These are phyloP conservation scores for Castanea crenata DNA, from an alignment of 306 rosid genomes.

Conservation along the genomic window DNA sequence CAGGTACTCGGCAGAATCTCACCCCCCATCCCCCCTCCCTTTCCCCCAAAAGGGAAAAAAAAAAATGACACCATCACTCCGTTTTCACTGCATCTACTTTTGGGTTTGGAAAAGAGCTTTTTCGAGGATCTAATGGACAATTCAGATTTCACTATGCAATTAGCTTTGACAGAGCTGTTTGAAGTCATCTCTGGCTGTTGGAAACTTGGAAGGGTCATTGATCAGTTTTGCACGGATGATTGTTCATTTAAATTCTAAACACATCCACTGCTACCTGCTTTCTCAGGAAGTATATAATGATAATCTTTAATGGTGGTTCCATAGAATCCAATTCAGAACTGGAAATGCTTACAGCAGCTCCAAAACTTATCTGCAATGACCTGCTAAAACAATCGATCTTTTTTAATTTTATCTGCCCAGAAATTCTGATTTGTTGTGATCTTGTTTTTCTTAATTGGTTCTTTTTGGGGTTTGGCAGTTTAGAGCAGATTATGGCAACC, in stretches of 20 bases:
- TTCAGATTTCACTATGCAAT: background rate
- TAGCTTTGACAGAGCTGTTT: background rate
- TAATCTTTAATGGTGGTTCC: background rate
- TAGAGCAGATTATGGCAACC: constrained; percentile 67
- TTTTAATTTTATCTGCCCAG: background rate
- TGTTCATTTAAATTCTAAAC: background rate
- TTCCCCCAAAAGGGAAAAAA: background rate
- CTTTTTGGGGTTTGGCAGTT: constrained; percentile 43
- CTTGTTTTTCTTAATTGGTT: constrained; percentile 17
- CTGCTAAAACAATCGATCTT: background rate
- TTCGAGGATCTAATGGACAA: background rate
- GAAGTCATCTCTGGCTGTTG: background rate
- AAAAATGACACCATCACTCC: no score
- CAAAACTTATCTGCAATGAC: background rate
- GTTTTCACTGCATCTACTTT: background rate
- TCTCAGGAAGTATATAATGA: background rate
- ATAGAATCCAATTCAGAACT: background rate
- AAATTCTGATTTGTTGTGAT: constrained; percentile 13
- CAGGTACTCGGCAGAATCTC: constrained; percentile 49
- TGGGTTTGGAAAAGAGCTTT: background rate
- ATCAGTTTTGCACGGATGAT: background rate
- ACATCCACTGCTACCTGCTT: background rate
- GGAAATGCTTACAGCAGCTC: background rate
- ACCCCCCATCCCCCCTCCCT: background rate
- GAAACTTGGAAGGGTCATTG: background rate